Evolutionary conservation across 176 grass and related monocot species (phyloP), one percentile per base, ranked within the genome.

Genomic region (Musa schizocarpa): DNA sequence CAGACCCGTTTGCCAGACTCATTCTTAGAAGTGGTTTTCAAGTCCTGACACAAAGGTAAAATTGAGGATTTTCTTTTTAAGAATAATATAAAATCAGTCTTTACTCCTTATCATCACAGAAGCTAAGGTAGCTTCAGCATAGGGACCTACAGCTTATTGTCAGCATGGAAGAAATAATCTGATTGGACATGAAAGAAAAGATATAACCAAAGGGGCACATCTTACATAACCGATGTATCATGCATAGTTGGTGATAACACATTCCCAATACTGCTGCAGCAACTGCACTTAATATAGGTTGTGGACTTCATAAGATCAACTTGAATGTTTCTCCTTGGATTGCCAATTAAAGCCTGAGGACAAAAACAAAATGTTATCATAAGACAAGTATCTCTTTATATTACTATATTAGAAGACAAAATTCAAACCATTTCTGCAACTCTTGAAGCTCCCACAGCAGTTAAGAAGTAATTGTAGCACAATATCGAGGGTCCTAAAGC

Each of bases 151-250:
- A 8, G 62, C 26, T 55, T 27, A 52, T 16, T 57, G 72, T 58
- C 52, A 75, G 61, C 54, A 59, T 59, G 53, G 54, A 75, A 75
- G 54, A 75, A 56, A 29, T 75, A 34, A 9, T 27, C 34, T 24
- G 10, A 61, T 17, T n/a, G 25, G 53, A 61, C 17, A 59, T 19
- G 73, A 34, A 48, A 55, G 25, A 72, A 52, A 75, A 55, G 34
- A 43, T 20, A 53, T 27, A 52, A 25, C 52, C 52, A 82, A 16
- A 9, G 66, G 67, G 10, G 66, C 54, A 72, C 26, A 13, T 77
- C 86, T 87, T 80, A 92, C 93, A 92, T 90, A 77, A 96, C 82
- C 63, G 89, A 90, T 53, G 93, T 88, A 78, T 90, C 93, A 79
- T 92, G 89, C 89, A 90, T 81, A 13, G 85, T 88, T 13, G 85